Percentiles rank a stretch among this genome's conserved stretches.
phyloP scores from a whole-genome alignment of 257 asterid genomes.

The Solanum megistacrolobum region DNA sequence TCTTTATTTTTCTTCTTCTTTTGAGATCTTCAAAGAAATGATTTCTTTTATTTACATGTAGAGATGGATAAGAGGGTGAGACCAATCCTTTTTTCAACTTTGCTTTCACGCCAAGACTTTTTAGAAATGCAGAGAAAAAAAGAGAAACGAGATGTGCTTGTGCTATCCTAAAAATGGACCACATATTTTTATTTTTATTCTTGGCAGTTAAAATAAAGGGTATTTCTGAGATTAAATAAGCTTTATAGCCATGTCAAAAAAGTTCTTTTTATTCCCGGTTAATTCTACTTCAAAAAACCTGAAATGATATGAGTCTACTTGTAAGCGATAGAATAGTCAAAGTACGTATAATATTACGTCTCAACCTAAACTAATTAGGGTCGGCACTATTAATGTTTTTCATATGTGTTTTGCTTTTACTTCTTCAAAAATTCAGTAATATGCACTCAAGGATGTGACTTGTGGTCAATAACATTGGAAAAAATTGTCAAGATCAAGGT shows the following conservation, averaged over 20 bases:
- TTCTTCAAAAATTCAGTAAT: neutral
- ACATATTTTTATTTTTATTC: neutral
- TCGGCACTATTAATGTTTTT: neutral
- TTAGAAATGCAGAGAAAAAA: slow-evolving; percentile 4
- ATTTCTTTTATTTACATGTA: neutral
- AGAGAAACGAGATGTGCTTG: slow-evolving; percentile 6
- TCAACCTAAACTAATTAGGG: neutral
- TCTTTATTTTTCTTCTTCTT: neutral
- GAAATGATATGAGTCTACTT: neutral
- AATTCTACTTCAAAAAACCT: neutral
- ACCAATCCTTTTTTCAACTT: slow-evolving; percentile 1
- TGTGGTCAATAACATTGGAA: neutral
- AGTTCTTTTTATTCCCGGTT: neutral
- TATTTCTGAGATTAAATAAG: neutral
- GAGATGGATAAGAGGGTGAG: neutral
- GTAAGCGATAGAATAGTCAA: neutral
- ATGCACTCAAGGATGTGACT: neutral
- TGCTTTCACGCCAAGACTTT: slow-evolving; percentile 37
- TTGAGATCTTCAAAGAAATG: neutral
- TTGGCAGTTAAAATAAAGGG: neutral
- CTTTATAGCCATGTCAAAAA: neutral
- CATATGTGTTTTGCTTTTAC: neutral
- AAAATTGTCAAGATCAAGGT: neutral
- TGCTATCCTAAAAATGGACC: slow-evolving; percentile 38
- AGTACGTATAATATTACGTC: neutral